phyloP scores from a whole-genome alignment of 1,284 basidiomycete species.

The Papiliotrema terrestris region DNA sequence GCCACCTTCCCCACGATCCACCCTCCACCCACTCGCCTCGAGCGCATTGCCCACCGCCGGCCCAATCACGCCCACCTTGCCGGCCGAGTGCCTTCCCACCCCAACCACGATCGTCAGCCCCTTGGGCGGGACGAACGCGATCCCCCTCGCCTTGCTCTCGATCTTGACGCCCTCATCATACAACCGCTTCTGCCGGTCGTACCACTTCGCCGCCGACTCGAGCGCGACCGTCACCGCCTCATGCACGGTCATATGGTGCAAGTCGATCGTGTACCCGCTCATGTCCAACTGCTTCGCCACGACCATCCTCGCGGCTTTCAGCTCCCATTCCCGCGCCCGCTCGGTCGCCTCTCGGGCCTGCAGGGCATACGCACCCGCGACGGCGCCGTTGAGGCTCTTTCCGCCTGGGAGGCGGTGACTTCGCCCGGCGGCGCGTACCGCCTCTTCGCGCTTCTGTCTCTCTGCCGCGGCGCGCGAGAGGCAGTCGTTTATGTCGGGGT shows the following conservation, averaged over 20 bases:
- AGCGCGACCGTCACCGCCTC: conserved; percentile 35
- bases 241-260: conserved; percentile 40
- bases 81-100: conserved; percentile 42
- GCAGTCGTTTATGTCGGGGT: conserved; percentile 29
- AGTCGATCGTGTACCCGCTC: conserved; percentile 25
- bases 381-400: conserved; percentile 21
- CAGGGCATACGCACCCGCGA: conserved; percentile 41
- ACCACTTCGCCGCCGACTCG: conserved; percentile 35
- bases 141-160: conserved; percentile 38
- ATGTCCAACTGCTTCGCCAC: conserved; percentile 29
- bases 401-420: conserved; percentile 11
- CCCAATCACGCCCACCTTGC: conserved; percentile 38
- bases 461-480: conserved; percentile 27
- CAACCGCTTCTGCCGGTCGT: conserved; percentile 63
- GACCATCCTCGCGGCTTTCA: conserved; percentile 38
- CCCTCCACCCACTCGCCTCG: conserved; percentile 39
- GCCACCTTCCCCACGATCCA: conserved; percentile 28
- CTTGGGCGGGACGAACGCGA: not conserved
- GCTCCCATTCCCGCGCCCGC: conserved; percentile 32
- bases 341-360: conserved; percentile 36
- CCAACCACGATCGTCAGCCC: conserved; percentile 39
- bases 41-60: conserved; percentile 38
- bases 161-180: conserved; percentile 64
- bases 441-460: conserved; percentile 25
- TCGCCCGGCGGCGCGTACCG: conserved; percentile 37